Percentiles rank a stretch among this genome's conserved stretches.
These are phyloP conservation scores for Xylaria sp. DNA, from an alignment of 2,329 filamentous ascomycete species.

Conservation along the genomic window DNA sequence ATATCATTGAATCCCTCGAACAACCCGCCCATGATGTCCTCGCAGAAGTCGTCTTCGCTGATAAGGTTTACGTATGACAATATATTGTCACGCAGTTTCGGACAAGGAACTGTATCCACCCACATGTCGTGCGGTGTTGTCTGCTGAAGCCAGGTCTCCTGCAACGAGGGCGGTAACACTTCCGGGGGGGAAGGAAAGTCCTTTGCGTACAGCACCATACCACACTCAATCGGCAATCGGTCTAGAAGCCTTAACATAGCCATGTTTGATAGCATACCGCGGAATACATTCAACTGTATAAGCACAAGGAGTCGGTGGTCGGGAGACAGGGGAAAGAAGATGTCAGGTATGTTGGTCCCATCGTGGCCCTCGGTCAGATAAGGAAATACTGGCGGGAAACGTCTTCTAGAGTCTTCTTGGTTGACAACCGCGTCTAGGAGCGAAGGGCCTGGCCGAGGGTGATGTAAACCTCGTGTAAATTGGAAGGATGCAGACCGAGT, in stretches of 20 bases:
- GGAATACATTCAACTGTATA: conserved; percentile 35
- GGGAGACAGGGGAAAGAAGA: conserved; percentile 33
- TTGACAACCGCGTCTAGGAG: conserved; percentile 7
- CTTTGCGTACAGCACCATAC: conserved; percentile 29
- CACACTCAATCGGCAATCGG: conserved; percentile 35
- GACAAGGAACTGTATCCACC: conserved; percentile 38
- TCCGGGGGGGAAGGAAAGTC: conserved; percentile 27
- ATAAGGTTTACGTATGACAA: conserved; percentile 29
- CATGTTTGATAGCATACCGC: conserved; percentile 35
- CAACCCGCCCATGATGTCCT: conserved; percentile 38
- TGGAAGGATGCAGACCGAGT: conserved; percentile 10
- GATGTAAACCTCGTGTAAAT: not conserved
- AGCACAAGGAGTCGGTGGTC: conserved; percentile 36
- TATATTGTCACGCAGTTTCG: conserved; percentile 41
- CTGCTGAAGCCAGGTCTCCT: conserved; percentile 37
- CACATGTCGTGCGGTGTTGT: conserved; percentile 37
- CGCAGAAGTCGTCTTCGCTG: conserved; percentile 40
- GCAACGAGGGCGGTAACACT: conserved; percentile 32
- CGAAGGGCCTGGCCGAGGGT: not conserved
- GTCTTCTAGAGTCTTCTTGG: not conserved
- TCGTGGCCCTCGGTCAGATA: conserved; percentile 22
- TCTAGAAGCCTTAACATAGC: conserved; percentile 31
- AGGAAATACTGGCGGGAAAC: conserved; percentile 31
- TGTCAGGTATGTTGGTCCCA: conserved; percentile 9
- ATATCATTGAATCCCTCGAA: conserved; percentile 39